Evolutionary conservation across 2,329 filamentous ascomycete species (phyloP).

Genomic region (Thielaviopsis euricoi): DNA sequence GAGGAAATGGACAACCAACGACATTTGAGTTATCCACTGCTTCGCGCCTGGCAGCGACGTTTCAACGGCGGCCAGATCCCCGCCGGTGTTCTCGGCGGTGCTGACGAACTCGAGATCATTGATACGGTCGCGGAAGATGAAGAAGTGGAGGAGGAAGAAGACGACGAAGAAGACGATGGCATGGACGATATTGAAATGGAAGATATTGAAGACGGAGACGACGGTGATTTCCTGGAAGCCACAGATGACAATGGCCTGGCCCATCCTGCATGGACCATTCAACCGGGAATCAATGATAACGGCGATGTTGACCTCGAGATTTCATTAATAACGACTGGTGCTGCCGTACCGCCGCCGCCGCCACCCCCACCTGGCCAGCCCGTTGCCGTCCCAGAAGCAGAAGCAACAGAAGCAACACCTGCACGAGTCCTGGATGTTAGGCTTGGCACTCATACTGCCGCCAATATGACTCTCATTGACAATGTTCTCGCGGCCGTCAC

Average conservation of each 20-base stretch:
- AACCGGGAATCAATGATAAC: not conserved
- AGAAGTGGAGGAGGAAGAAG: not conserved
- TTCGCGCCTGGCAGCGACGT: constrained; percentile 18
- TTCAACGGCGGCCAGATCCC: constrained; percentile 12
- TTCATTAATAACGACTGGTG: not conserved
- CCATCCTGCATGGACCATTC: not conserved
- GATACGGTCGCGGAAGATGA: constrained; percentile 20
- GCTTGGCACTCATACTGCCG: constrained; percentile 26
- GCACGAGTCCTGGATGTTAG: constrained; percentile 18
- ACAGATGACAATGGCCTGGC: not conserved
- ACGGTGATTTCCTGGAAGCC: constrained; percentile 34
- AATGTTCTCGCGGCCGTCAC: constrained; percentile 20
- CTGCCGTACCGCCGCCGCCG: not conserved
- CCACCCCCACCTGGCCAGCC: not conserved
- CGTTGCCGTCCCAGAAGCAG: not conserved
- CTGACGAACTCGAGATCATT: constrained; percentile 25
- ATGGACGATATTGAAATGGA: constrained; percentile 1
- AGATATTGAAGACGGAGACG: constrained; percentile 28
- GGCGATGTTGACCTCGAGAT: not conserved
- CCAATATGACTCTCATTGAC: not conserved
- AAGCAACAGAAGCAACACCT: constrained; percentile 22
- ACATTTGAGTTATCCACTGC: constrained; percentile 22
- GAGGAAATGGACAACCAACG: constrained; percentile 20
- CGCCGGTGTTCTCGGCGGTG: constrained; percentile 30
- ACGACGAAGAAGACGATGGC: not conserved